Evolutionary conservation across 306 rosid species (phyloP), one percentile per base, ranked within the genome.

Genomic region (Pterocarpus macrocarpus): DNA sequence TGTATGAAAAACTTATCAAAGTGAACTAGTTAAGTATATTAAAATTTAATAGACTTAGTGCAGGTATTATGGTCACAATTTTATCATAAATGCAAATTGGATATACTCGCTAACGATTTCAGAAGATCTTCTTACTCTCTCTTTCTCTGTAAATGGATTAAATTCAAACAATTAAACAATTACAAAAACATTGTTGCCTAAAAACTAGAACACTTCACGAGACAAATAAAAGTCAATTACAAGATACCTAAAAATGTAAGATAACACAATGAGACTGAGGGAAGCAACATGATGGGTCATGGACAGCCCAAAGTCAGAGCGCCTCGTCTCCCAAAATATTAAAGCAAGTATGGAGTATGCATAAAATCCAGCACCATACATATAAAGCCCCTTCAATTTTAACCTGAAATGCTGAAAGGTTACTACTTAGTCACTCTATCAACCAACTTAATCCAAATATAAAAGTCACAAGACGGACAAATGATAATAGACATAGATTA

Each of bases 241-340:
- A 83, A 45, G 50, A 74, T 88, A 93, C 99, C 99, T 87, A 81
- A 90, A 85, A 75, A 78, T 87, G 89, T 91, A 93, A 66, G 99
- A 95, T 82, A 93, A 83, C 69, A 91, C 71, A 39, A 95, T 89
- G 88, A 95, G 99, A 79, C 71, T 85, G 85, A 89, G 78, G 68
- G 96, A 87, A 55, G 95, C 91, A 85, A 93, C 91, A 90, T 95
- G 99, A 86, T 95, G 99, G 85, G 89, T 52, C 99, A 95, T 95
- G 53, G 99, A 95, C 78, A 95, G 89, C 71, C 91, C 92, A 73
- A 95, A 95, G 89, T 95, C 99, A 0, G 99, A 89, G 79, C 99
- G 97, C 90, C 91, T 89, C 17, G 99, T 95, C 85, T 95, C 99
- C 99, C 97, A 95, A 78, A 91, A 93, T 58, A 93, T 77, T 86